Base-by-base conservation (phyloP, 163 green algal genomes). In the Chlorella variabilis region DNA sequence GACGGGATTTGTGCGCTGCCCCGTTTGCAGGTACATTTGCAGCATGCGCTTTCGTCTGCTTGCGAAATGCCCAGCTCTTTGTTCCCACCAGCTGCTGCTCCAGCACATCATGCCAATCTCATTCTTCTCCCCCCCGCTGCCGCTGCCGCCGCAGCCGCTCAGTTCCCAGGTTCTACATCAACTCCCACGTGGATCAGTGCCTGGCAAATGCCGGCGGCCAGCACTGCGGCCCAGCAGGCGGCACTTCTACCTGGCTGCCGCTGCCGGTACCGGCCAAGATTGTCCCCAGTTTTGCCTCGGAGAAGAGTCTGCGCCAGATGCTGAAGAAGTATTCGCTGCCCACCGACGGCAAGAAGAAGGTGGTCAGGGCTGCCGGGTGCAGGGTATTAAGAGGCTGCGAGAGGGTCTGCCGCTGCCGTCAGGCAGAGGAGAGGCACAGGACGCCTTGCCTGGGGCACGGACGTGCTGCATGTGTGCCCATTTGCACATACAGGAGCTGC, bases 331-430 rank as follows among this genome's bases (percentile, higher is more conserved):
- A 84, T 20, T 29, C 65, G 39, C 31, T 91, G 49, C 71, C 80
- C 41, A 63, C 71, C 18, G 71, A 86, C 20, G 87, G 85, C n/a
- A 87, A 87, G 56, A 89, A 89, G 34, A 87, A 84, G 83, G 83
- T 87, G 42, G 45, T 11, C 45, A 54, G 15, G 45, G 45, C 15
- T 54, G 45, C 45, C 45, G 15, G n/a, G n/a, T n/a, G n/a, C n/a
- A n/a, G n/a, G n/a, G n/a, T n/a, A n/a, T n/a, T n/a, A n/a, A n/a
- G n/a, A n/a, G n/a, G n/a, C n/a, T n/a, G n/a, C n/a, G n/a, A n/a
- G n/a, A n/a, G n/a, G n/a, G n/a, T n/a, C n/a, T n/a, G n/a, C n/a
- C n/a, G n/a, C n/a, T n/a, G n/a, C n/a, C n/a, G n/a, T n/a, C n/a
- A n/a, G n/a, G n/a, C n/a, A n/a, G n/a, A n/a, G n/a, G n/a, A n/a